A percentile compares a stretch with the other conserved stretches of the same genome.
These are phyloP conservation scores for Crithidia brevicula DNA, from an alignment of 208 protist species.

Conservation along the genomic window DNA sequence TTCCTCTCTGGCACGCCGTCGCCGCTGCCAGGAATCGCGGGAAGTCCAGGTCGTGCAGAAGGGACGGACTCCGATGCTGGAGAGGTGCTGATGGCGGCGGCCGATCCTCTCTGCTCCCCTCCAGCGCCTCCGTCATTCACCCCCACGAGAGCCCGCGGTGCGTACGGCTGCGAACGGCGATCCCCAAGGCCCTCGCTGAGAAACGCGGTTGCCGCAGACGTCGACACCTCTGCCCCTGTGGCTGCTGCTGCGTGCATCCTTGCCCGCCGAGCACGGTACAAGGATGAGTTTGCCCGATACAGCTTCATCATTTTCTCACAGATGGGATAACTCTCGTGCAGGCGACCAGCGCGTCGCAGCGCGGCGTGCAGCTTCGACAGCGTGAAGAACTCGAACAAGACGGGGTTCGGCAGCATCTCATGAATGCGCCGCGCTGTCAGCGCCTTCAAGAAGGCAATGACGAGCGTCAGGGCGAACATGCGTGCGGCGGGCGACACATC, in stretches of 20 bases:
- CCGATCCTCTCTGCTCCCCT: too few species aligned
- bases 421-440: constrained; percentile 52
- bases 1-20: too few species aligned
- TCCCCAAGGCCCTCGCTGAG: too few species aligned
- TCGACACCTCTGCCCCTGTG: too few species aligned
- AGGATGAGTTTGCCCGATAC: constrained; percentile 51
- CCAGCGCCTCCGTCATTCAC: too few species aligned
- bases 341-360: constrained; percentile 44
- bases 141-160: too few species aligned
- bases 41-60: too few species aligned
- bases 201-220: too few species aligned
- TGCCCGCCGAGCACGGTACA: constrained; percentile 33
- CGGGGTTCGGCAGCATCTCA: constrained; percentile 43
- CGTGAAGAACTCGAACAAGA: constrained; percentile 65
- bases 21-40: too few species aligned
- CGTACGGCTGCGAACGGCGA: too few species aligned
- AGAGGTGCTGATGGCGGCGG: too few species aligned
- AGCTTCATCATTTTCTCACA: constrained; percentile 64
- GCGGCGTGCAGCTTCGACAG: constrained; percentile 67
- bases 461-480: constrained; percentile 28
- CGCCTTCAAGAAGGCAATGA: constrained; percentile 78
- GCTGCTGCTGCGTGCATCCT: neutral
- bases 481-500: constrained; percentile 21
- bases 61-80: too few species aligned
- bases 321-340: constrained; percentile 68